Evolutionary conservation across 305 asterid genomes (phyloP), one percentile per base, ranked within the genome.

Genomic region (Withania somnifera): DNA sequence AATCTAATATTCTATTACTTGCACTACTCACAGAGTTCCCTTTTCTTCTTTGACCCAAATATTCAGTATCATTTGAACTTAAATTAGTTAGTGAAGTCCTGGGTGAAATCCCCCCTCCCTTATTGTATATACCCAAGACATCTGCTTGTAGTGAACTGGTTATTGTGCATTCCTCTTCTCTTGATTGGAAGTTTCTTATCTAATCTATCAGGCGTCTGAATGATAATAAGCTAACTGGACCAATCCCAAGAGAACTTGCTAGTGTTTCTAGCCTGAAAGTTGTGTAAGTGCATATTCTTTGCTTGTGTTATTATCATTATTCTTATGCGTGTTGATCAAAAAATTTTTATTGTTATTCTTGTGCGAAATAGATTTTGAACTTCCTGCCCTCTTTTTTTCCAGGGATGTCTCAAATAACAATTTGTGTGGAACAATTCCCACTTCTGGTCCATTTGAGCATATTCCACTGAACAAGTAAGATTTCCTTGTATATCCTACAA

Each of bases 371-470:
- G 10, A 51, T 28, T 3, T 73, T 36, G 36, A 61, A 11, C 36
- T 13, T 47, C 77, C 6, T 80, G 67, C 17, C 28, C 84, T 87
- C 81, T 60, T 52, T 82, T n/a, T 85, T 82, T 87, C 54, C 89
- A 96, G 98, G 89, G 99, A 95, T 89, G 95, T 95, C 86, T 92
- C 98, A 15, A 93, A 87, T 84, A 95, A 95, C 89, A 83, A 94
- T 75, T 82, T 95, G 78, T 95, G 98, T 45, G 98, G 99, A 83
- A 87, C 97, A 9, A 91, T 95, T 84, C 99, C 99, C 79, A 87
- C 94, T 63, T 87, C 83, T 56, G 97, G 98, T 83, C 91, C 99
- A 79, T 96, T 94, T 86, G 97, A 91, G 89, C 97, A 86, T 91
- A 93, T 96, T 84, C 97, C 99, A 26, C 82, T 94, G 54, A 90